Evolutionary conservation across 345 rosid species (phyloP).

Genomic region (Passiflora organensis): DNA sequence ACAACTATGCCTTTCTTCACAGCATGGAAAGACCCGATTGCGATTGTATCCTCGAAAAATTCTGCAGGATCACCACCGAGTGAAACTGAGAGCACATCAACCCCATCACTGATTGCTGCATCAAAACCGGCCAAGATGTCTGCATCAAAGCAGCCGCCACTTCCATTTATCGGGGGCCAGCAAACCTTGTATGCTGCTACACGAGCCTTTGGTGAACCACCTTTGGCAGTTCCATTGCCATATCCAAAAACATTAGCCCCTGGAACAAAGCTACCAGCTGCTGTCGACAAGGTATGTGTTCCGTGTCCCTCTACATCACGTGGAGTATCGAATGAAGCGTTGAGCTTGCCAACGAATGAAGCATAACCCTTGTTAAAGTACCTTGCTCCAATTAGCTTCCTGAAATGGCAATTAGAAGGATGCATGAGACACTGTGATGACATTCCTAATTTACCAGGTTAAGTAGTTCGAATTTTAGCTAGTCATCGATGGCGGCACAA

Average conservation of each 20-base stretch:
- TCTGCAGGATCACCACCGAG: conserved; percentile 20
- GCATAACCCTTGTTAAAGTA: conserved; percentile 54
- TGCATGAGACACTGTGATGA: no score
- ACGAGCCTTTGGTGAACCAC: conserved; percentile 60
- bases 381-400: conserved; percentile 65
- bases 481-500: no score
- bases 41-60: background rate
- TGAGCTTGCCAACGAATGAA: conserved; percentile 27
- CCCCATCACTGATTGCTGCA: conserved; percentile 51
- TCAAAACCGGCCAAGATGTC: conserved; percentile 57
- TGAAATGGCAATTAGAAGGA: no score
- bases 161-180: conserved; percentile 34
- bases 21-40: conserved; percentile 27
- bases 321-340: conserved; percentile 22
- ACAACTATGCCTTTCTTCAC: conserved; percentile 11
- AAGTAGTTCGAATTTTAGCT: no score
- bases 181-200: conserved; percentile 60
- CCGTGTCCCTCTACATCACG: conserved; percentile 55
- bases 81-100: conserved; percentile 50
- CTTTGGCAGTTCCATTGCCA: conserved; percentile 61
- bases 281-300: conserved; percentile 57
- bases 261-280: conserved; percentile 47
- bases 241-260: conserved; percentile 38
- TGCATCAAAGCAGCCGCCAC: conserved; percentile 35
- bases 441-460: no score